A percentile compares a stretch with the other conserved stretches of the same genome.
Evolutionary conservation across 495 filamentous ascomycete genomes (phyloP).

Genomic region (Trichoderma orchidacearum): DNA sequence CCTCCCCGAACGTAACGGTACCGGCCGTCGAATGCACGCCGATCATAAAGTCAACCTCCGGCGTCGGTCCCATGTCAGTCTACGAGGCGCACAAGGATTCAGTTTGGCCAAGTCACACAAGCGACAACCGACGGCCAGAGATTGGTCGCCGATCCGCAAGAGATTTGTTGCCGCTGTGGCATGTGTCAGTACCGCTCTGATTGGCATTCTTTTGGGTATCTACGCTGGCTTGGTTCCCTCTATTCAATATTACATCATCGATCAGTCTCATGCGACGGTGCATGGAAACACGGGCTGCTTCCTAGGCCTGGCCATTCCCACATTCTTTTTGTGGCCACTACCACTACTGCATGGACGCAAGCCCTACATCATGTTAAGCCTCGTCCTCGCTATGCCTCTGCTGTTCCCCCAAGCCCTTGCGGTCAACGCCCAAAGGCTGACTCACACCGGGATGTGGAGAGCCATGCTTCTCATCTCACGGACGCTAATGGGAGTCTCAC

Average conservation of each 20-base stretch:
- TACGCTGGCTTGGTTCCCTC: constrained; percentile 64
- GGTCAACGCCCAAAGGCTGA: constrained; percentile 38
- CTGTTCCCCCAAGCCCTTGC: constrained; percentile 61
- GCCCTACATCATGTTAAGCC: constrained; percentile 52
- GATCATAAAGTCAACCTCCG: constrained; percentile 19
- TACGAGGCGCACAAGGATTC: constrained; percentile 31
- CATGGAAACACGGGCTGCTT: constrained; percentile 63
- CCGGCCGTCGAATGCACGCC: not conserved
- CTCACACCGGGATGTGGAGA: constrained; percentile 40
- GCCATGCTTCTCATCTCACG: constrained; percentile 48
- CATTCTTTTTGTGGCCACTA: constrained; percentile 57
- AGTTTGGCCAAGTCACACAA: constrained; percentile 38
- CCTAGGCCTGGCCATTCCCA: constrained; percentile 51
- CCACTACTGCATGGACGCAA: constrained; percentile 66
- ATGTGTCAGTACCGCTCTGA: constrained; percentile 53
- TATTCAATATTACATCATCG: constrained; percentile 58
- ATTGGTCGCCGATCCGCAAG: constrained; percentile 52
- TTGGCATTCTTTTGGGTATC: constrained; percentile 57
- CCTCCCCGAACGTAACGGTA: constrained; percentile 3
- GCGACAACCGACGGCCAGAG: constrained; percentile 42
- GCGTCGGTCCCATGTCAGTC: constrained; percentile 20
- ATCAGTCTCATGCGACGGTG: constrained; percentile 49
- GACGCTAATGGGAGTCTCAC: constrained; percentile 45
- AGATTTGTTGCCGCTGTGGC: constrained; percentile 50
- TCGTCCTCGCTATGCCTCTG: constrained; percentile 53